Base-by-base conservation (phyloP, 2,329 filamentous ascomycete species). In the Delphinella strobiligena region DNA sequence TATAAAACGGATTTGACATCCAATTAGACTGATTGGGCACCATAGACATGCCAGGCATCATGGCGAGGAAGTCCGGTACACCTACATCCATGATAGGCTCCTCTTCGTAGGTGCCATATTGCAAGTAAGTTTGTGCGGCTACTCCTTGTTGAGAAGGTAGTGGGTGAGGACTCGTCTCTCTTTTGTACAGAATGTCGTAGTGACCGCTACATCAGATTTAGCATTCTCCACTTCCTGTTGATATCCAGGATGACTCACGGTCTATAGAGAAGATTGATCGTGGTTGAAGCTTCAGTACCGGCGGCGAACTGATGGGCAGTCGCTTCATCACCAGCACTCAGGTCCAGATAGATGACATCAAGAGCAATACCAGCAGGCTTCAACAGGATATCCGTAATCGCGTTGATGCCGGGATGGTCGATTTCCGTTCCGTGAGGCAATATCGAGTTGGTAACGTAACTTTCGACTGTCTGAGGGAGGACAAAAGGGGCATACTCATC, bases 151-250 rank as follows among this genome's bases (percentile, higher is more conserved):
- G 52, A 18, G 54, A 52, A 44, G 41, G 52, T 39, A 45, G 45
- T 17, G 47, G 42, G 11, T 51, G 45, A 36, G 58, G 54, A 12
- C 72, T 51, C 49, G 73, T 68, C 47, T 73, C 71, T 19, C 70
- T 66, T 55, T 76, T 79, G 67, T 98, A 98, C 24, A 96, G 71
- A 45, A 98, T 79, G 60, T 96, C 91, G 60, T 96, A 98, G 61
- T 96, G 91, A 44, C 85, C 86, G 31, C 75, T 79, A 47, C 15
- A 37, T 32, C 35, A 27, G 12, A 12, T 12, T 27, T 27, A 27
- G 12, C 22, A 27, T 7, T 8, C 7, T 12, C 15, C 17, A 3
- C 32, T 11, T 55, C 49, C 61, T 54, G 38, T 40, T 36, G 15
- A 22, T 18, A 22, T 37, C 22, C 14, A 2, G 14, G 36, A 10